Percentiles rank a stretch among this genome's conserved stretches.
Conservation (phyloP, 306 rosid genomes). For the Luffa acutangula region DNA sequence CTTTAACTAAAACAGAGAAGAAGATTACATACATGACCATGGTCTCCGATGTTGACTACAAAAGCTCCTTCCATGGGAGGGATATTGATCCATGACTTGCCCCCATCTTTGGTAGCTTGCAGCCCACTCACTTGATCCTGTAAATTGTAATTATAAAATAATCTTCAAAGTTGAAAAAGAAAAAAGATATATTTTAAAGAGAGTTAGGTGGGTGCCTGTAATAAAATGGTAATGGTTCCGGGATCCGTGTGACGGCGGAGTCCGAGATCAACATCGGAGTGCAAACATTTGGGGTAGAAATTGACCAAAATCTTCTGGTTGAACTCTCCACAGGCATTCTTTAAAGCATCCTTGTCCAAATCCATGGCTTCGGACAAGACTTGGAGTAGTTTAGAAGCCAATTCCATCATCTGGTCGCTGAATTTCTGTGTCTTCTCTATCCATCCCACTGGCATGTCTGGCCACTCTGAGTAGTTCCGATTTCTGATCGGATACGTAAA, state of each 20-base stretch:
- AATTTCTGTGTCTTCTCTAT: constrained; percentile 34
- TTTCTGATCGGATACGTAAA: constrained; percentile 43
- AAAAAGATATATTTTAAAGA: too few species aligned
- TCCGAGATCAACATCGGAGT: constrained; percentile 70
- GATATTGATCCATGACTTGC: constrained; percentile 78
- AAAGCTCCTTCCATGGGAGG: constrained; percentile 74
- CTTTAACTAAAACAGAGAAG: too few species aligned
- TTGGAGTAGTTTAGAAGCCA: constrained; percentile 57
- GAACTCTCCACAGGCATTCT: constrained; percentile 67
- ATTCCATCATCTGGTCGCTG: constrained; percentile 58
- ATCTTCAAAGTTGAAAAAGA: too few species aligned
- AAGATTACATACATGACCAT: constrained; percentile 38
- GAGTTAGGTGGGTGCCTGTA: constrained; percentile 20
- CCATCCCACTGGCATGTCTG: constrained; percentile 72
- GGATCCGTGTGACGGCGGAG: constrained; percentile 79
- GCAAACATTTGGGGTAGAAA: constrained; percentile 67
- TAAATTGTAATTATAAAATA: not conserved
- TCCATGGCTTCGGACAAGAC: constrained; percentile 78
- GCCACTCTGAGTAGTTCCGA: constrained; percentile 75
- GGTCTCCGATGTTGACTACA: constrained; percentile 86
- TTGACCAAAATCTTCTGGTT: constrained; percentile 66
- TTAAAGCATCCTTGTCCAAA: constrained; percentile 55
- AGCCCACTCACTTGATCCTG: constrained; percentile 79
- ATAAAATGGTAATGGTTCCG: constrained; percentile 66
- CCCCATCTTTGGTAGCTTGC: constrained; percentile 69